These are phyloP conservation scores for Trichoderma erinaceum DNA, from an alignment of 495 filamentous ascomycete genomes.

Conservation along the genomic window DNA sequence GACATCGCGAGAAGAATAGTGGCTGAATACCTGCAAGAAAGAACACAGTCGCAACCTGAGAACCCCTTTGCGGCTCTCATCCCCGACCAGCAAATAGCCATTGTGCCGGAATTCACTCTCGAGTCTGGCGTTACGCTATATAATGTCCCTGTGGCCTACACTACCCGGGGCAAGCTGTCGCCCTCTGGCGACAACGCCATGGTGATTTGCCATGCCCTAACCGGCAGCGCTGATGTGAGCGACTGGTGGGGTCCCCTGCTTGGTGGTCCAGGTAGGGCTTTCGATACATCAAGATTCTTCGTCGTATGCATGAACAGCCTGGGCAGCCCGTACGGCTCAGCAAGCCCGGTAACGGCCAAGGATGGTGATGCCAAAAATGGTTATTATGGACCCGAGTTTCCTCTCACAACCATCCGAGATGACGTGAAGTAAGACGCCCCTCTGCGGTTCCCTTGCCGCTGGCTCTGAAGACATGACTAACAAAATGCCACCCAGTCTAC, in stretches of 20 bases:
- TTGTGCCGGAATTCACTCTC: conserved; percentile 85
- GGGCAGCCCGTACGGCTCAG: conserved; percentile 93
- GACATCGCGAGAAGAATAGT: conserved; percentile 26
- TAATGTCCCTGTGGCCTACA: conserved; percentile 93
- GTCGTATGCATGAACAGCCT: conserved; percentile 93
- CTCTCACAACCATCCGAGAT: conserved; percentile 87
- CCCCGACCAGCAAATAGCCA: conserved; percentile 73
- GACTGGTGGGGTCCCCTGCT: conserved; percentile 99
- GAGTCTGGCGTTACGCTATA: conserved; percentile 82
- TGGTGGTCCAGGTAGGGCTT: conserved; percentile 81
- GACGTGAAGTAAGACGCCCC: conserved; percentile 71
- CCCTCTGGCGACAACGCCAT: conserved; percentile 78
- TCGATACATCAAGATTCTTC: conserved; percentile 89
- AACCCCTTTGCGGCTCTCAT: conserved; percentile 88
- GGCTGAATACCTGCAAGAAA: conserved; percentile 56
- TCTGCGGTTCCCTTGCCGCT: neutral
- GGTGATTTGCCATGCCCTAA: conserved; percentile 95
- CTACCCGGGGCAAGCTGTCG: conserved; percentile 70
- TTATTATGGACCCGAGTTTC: conserved; percentile 91
- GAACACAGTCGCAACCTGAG: conserved; percentile 64
- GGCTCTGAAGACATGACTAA: conserved; percentile 9
- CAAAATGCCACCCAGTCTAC: conserved; percentile 60
- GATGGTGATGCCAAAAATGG: conserved; percentile 68
- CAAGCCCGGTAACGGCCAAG: conserved; percentile 85
- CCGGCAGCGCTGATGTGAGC: conserved; percentile 89